Evolutionary conservation across 2,329 filamentous ascomycete genomes (phyloP).

Genomic region (Aspergillus sp.): DNA sequence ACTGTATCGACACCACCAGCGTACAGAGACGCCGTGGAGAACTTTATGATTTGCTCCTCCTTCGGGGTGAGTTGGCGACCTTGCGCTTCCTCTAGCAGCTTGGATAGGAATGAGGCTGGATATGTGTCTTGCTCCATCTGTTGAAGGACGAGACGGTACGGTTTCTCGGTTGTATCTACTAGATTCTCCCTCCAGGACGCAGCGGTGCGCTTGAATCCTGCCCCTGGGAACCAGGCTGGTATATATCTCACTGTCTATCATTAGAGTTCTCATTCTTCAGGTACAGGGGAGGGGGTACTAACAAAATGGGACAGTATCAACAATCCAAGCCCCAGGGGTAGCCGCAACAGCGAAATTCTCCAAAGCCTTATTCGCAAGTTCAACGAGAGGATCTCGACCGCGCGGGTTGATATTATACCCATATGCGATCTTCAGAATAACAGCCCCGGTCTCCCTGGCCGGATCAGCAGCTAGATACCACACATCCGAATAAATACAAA

Average conservation of each 20-base stretch:
- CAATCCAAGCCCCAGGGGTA: slow-evolving; percentile 45
- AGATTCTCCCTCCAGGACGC: slow-evolving; percentile 31
- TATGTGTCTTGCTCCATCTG: slow-evolving; percentile 36
- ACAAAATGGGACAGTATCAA: slow-evolving; percentile 45
- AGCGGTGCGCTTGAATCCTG: slow-evolving; percentile 44
- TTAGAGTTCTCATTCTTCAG: background rate
- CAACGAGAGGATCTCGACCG: slow-evolving; percentile 35
- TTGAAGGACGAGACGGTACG: slow-evolving; percentile 45
- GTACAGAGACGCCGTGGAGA: background rate
- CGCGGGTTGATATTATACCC: slow-evolving; percentile 27
- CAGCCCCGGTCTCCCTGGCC: slow-evolving; percentile 32
- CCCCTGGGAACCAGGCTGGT: slow-evolving; percentile 49
- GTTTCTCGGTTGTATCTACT: slow-evolving; percentile 34
- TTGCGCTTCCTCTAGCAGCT: slow-evolving; percentile 26
- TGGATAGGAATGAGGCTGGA: slow-evolving; percentile 43
- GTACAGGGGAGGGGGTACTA: background rate
- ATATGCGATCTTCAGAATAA: slow-evolving; percentile 46
- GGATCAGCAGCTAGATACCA: background rate
- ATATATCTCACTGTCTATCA: slow-evolving; percentile 28
- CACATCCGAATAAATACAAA: no score
- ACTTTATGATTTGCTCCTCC: slow-evolving; percentile 9
- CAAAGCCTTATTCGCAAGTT: slow-evolving; percentile 42
- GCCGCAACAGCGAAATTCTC: slow-evolving; percentile 40
- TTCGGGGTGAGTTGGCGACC: background rate
- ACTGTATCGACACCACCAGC: slow-evolving; percentile 13